A percentile compares a stretch with the other conserved stretches of the same genome.
These are phyloP conservation scores for Lepidopterella palustris DNA, from an alignment of 495 filamentous ascomycete species.

Conservation along the genomic window DNA sequence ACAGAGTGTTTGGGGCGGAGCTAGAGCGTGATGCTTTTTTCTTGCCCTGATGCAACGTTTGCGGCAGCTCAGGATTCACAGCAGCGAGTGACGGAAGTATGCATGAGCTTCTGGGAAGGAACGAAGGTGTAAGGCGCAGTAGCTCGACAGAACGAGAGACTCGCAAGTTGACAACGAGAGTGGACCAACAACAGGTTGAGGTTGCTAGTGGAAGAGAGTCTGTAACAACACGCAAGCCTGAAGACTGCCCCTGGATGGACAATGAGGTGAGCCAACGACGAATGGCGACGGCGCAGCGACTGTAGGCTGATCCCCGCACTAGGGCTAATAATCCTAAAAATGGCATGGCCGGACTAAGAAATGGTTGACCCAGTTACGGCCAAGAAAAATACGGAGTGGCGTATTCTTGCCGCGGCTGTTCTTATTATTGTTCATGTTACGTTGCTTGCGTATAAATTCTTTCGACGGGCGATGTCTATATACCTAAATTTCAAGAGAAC, in stretches of 20 bases:
- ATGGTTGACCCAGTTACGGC: constrained; percentile 21
- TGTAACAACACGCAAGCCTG: neutral
- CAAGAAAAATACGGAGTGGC: constrained; percentile 13
- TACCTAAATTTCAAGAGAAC: too few relatives aligned
- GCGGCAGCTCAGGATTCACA: constrained; percentile 1
- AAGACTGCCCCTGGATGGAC: neutral
- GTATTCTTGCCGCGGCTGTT: neutral
- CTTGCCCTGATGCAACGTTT: too few relatives aligned
- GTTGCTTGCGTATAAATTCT: too few relatives aligned
- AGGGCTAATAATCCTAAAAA: neutral
- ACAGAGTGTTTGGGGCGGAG: neutral
- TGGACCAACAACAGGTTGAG: neutral
- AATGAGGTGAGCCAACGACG: neutral
- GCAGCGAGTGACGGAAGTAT: neutral
- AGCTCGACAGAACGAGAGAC: constrained; percentile 1
- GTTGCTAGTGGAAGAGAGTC: neutral
- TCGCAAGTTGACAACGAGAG: neutral
- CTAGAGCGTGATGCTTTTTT: too few relatives aligned
- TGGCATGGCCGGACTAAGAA: neutral
- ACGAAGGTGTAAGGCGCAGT: neutral
- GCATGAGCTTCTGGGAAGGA: neutral
- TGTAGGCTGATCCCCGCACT: neutral
- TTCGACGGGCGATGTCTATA: too few relatives aligned
- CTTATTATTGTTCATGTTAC: too few relatives aligned
- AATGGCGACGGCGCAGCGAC: neutral